phyloP scores from a whole-genome alignment of 1,139 yeast species.

The Blastobotrys petasosporus region DNA sequence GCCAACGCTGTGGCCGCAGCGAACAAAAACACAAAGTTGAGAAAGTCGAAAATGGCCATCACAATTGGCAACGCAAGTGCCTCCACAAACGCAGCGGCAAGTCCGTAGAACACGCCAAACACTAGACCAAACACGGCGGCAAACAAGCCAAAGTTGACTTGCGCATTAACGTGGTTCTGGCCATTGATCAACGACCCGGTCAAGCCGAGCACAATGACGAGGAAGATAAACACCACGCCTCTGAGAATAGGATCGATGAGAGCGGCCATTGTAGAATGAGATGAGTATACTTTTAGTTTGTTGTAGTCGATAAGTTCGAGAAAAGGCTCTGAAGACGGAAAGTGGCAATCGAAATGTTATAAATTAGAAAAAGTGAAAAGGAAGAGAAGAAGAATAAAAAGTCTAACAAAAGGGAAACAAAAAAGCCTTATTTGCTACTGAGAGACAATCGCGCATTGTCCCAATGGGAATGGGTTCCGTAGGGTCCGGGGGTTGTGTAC shows the following conservation, averaged over 20 bases:
- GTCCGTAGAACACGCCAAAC: conserved; percentile 74
- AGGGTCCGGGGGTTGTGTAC: too few relatives aligned
- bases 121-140: conserved; percentile 81
- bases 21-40: conserved; percentile 86
- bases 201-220: conserved; percentile 74
- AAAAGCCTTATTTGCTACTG: too few relatives aligned
- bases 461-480: too few relatives aligned
- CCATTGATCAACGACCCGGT: conserved; percentile 79
- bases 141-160: conserved; percentile 82
- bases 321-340: not conserved
- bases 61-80: conserved; percentile 84
- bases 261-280: conserved; percentile 36
- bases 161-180: conserved; percentile 52
- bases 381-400: too few relatives aligned
- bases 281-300: not conserved
- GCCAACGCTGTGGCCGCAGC: conserved; percentile 94
- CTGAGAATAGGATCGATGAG: conserved; percentile 74
- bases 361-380: not conserved
- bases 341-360: too few relatives aligned
- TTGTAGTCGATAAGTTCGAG: too few relatives aligned
- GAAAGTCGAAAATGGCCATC: conserved; percentile 67
- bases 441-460: too few relatives aligned
- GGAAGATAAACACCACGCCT: conserved; percentile 63
- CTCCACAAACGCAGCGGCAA: conserved; percentile 69
- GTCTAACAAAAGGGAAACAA: too few relatives aligned